Percentiles rank a stretch among this genome's conserved stretches.
Conservation (phyloP, 2,329 filamentous ascomycete species). For the Penicillium sp. region DNA sequence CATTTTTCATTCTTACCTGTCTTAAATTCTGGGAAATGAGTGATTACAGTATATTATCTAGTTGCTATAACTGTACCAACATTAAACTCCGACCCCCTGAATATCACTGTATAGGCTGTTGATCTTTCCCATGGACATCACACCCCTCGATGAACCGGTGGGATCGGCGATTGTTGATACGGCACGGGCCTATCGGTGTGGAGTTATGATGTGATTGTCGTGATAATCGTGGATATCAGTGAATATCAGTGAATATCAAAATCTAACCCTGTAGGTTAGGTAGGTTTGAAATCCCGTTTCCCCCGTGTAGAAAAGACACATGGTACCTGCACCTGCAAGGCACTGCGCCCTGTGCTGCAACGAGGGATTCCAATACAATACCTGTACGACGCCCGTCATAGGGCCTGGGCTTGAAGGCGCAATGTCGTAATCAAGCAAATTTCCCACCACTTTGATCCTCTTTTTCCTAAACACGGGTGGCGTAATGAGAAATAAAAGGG, state of each 20-base stretch:
- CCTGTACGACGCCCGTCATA: neutral
- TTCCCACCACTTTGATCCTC: neutral
- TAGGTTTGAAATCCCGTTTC: neutral
- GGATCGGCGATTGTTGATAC: slow-evolving; percentile 20
- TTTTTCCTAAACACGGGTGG: neutral
- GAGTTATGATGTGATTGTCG: slow-evolving; percentile 7
- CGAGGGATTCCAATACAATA: neutral
- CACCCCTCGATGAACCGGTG: slow-evolving; percentile 15
- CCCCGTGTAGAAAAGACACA: slow-evolving; percentile 1
- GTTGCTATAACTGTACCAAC: too few species aligned
- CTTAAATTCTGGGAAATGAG: neutral
- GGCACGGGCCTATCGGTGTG: slow-evolving; percentile 11
- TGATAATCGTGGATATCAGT: slow-evolving; percentile 4
- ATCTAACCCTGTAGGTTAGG: neutral
- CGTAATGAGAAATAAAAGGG: neutral
- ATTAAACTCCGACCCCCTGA: slow-evolving; percentile 47
- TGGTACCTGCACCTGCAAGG: slow-evolving; percentile 4
- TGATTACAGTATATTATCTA: neutral
- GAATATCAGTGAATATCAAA: neutral
- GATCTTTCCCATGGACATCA: slow-evolving; percentile 6
- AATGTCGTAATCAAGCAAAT: neutral
- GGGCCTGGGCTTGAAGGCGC: neutral
- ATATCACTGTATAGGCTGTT: slow-evolving; percentile 15
- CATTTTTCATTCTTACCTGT: neutral
- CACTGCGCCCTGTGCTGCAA: neutral